A percentile compares a stretch with the other conserved stretches of the same genome.
These are phyloP conservation scores for Polytrichum commune DNA, from an alignment of 225 moss, liverwort and hornwort genomes.

Conservation along the genomic window DNA sequence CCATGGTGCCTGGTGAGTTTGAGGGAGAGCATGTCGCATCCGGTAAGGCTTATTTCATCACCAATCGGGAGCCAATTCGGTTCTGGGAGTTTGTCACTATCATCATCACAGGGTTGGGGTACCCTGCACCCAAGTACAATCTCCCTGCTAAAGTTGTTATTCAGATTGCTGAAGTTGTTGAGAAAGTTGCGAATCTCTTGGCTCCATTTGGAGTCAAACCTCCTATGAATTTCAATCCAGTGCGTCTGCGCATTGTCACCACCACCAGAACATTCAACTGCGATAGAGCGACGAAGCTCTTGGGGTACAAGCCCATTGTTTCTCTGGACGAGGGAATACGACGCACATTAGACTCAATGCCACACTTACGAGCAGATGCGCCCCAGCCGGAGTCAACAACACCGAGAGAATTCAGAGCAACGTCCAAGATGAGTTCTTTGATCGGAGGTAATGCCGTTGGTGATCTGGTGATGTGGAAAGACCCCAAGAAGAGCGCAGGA, in stretches of 20 bases:
- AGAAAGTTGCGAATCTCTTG: slow-evolving; percentile 47
- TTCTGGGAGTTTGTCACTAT: slow-evolving; percentile 85
- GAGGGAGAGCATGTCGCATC: slow-evolving; percentile 47
- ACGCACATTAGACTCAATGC: slow-evolving; percentile 66
- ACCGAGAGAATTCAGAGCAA: slow-evolving; percentile 22
- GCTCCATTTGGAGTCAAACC: slow-evolving; percentile 68
- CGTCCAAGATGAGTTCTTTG: slow-evolving; percentile 43
- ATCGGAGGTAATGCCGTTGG: slow-evolving; percentile 67
- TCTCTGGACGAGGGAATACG: slow-evolving; percentile 69
- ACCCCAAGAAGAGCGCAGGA: slow-evolving; percentile 39
- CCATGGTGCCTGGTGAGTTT: slow-evolving; percentile 49
- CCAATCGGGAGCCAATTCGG: slow-evolving; percentile 66
- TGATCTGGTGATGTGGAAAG: slow-evolving; percentile 72
- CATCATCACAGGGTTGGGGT: slow-evolving; percentile 78
- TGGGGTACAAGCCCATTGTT: slow-evolving; percentile 74
- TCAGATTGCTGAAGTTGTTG: slow-evolving; percentile 61
- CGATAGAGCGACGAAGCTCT: slow-evolving; percentile 53
- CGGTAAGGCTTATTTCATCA: slow-evolving; percentile 85
- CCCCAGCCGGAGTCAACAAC: slow-evolving; percentile 16
- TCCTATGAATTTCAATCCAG: slow-evolving; percentile 75
- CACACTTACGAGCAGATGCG: slow-evolving; percentile 61
- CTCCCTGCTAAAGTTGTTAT: slow-evolving; percentile 41
- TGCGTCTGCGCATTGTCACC: slow-evolving; percentile 72
- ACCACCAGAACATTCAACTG: slow-evolving; percentile 76
- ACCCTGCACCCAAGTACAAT: slow-evolving; percentile 51